phyloP scores from a whole-genome alignment of 352 stramenopile genomes.

The Phytophthora citricola region DNA sequence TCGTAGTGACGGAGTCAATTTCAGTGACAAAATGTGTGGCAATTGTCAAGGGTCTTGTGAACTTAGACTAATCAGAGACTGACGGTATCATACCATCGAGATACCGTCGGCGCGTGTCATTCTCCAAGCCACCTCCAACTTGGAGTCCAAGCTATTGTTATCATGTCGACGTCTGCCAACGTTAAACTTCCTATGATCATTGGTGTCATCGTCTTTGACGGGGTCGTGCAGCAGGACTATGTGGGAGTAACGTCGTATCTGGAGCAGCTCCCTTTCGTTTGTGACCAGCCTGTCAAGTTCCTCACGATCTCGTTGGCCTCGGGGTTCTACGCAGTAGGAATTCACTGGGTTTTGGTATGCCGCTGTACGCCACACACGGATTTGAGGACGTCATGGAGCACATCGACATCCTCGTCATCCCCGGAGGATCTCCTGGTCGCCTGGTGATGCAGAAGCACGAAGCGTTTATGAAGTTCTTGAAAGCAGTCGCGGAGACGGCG shows the following conservation, averaged over 20 bases:
- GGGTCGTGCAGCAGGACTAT: conserved; percentile 68
- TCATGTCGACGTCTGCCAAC: conserved; percentile 15
- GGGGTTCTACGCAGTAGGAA: conserved; percentile 44
- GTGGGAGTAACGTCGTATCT: conserved; percentile 65
- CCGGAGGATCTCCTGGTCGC: conserved; percentile 38
- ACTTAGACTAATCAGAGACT: too few species aligned
- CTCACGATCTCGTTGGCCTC: conserved; percentile 49
- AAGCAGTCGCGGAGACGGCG: conserved; percentile 28
- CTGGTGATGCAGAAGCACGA: conserved; percentile 43
- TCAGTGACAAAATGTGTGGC: conserved; percentile 18
- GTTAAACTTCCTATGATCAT: conserved; percentile 38
- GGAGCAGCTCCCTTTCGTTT: conserved; percentile 56
- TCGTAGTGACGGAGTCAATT: conserved; percentile 12
- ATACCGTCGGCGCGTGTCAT: too few species aligned
- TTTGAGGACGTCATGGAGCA: conserved; percentile 36
- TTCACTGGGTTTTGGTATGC: conserved; percentile 38
- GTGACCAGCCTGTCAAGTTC: conserved; percentile 53
- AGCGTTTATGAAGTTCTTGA: conserved; percentile 51
- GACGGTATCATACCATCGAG: too few species aligned
- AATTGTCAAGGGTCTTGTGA: conserved; percentile 5
- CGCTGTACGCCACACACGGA: conserved; percentile 44
- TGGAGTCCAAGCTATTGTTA: background rate
- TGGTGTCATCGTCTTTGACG: conserved; percentile 67
- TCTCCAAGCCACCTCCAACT: background rate
- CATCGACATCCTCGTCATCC: conserved; percentile 57